phyloP scores from a whole-genome alignment of 2,329 filamentous ascomycete species.

The Trichophyton schoenleinii region DNA sequence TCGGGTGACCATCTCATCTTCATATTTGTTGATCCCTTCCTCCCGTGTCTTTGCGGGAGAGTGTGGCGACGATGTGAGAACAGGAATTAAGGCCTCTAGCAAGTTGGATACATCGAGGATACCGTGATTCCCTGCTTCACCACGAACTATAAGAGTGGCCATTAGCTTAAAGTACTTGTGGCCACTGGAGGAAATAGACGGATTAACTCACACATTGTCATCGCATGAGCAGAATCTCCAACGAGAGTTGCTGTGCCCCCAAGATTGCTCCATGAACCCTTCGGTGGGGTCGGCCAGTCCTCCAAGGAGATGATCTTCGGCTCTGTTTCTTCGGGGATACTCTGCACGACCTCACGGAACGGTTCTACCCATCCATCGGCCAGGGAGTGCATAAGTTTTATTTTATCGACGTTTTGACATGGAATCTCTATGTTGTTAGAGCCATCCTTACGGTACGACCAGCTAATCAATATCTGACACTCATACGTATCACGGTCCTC shows the following conservation, averaged over 20 bases:
- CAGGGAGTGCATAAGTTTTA: slow-evolving; percentile 34
- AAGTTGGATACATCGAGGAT: slow-evolving; percentile 42
- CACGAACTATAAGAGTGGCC: slow-evolving; percentile 34
- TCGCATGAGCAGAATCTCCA: slow-evolving; percentile 46
- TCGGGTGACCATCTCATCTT: slow-evolving; percentile 34
- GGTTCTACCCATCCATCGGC: slow-evolving; percentile 40
- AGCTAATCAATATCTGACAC: slow-evolving; percentile 42
- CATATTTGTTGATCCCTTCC: slow-evolving; percentile 26
- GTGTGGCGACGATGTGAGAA: slow-evolving; percentile 13
- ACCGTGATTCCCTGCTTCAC: slow-evolving; percentile 47
- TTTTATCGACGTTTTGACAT: slow-evolving; percentile 25
- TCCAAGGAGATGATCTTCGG: slow-evolving; percentile 37
- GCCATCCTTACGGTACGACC: slow-evolving; percentile 34
- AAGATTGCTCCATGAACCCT: slow-evolving; percentile 23
- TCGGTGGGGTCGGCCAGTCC: slow-evolving; percentile 37
- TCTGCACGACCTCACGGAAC: slow-evolving; percentile 33
- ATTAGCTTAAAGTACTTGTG: not conserved
- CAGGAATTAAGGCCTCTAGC: slow-evolving; percentile 20
- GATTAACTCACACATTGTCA: slow-evolving; percentile 45
- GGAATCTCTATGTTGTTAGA: slow-evolving; percentile 32
- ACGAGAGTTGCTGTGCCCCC: slow-evolving; percentile 36
- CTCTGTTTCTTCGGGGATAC: slow-evolving; percentile 32
- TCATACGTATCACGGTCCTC: slow-evolving; percentile 28
- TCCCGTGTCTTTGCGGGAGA: slow-evolving; percentile 18
- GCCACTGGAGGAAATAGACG: not conserved